A percentile compares a stretch with the other conserved stretches of the same genome.
Evolutionary conservation across 1,284 basidiomycete genomes (phyloP).

Genomic region (Afroboletus lepidellus): DNA sequence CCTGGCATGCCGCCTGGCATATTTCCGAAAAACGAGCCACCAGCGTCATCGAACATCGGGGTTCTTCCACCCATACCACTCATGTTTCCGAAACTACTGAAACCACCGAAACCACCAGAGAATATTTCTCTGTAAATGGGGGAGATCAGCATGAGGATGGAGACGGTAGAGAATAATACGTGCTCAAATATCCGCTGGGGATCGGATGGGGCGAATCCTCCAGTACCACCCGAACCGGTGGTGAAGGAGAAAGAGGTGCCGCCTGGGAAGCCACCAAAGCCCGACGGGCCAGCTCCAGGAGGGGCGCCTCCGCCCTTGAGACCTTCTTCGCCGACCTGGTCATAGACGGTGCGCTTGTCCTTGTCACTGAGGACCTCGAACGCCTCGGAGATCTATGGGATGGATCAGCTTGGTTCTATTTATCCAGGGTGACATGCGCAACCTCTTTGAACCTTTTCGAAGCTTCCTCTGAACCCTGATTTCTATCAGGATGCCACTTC

Average conservation of each 20-base stretch:
- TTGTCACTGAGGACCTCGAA: slow-evolving; percentile 95
- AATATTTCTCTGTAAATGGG: slow-evolving; percentile 64
- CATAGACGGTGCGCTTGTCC: slow-evolving; percentile 91
- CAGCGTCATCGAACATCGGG: slow-evolving; percentile 46
- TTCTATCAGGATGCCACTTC: slow-evolving; percentile 93
- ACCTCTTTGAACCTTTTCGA: slow-evolving; percentile 94
- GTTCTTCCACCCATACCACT: slow-evolving; percentile 32
- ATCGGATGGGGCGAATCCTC: slow-evolving; percentile 74
- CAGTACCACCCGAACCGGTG: slow-evolving; percentile 45
- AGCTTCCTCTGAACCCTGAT: slow-evolving; percentile 79
- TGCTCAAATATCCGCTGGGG: slow-evolving; percentile 92
- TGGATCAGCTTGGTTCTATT: background rate
- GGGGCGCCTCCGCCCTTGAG: slow-evolving; percentile 69
- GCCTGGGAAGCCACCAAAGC: slow-evolving; percentile 52
- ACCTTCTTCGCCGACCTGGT: slow-evolving; percentile 96
- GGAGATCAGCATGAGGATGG: slow-evolving; percentile 19
- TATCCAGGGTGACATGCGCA: slow-evolving; percentile 15
- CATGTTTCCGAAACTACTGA: slow-evolving; percentile 34
- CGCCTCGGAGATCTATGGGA: slow-evolving; percentile 83
- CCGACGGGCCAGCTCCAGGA: slow-evolving; percentile 53
- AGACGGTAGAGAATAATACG: slow-evolving; percentile 33
- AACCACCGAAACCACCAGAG: slow-evolving; percentile 38
- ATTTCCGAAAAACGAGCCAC: slow-evolving; percentile 42
- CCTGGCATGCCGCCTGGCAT: slow-evolving; percentile 64
- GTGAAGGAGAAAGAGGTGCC: slow-evolving; percentile 63